These are phyloP conservation scores for Hanseniaspora nectarophila DNA, from an alignment of 805 yeast genomes.

Conservation along the genomic window DNA sequence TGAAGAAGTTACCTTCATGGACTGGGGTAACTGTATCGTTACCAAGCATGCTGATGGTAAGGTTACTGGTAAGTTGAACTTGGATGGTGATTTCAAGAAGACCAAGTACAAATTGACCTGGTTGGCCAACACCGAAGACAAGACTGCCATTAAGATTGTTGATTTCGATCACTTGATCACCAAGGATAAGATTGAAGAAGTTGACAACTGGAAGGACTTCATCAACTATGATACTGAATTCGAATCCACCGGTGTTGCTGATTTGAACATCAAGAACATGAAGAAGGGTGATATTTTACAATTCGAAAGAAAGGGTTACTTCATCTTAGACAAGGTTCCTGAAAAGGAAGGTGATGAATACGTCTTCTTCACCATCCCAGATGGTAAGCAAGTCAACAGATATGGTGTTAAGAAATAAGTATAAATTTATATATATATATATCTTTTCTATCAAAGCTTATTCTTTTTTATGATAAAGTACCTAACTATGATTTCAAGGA, in stretches of 20 bases:
- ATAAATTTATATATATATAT: background rate
- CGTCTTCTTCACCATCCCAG: slow-evolving; percentile 87
- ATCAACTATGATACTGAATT: slow-evolving; percentile 79
- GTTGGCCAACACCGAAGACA: slow-evolving; percentile 74
- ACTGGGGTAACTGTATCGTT: slow-evolving; percentile 91
- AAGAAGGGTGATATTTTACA: slow-evolving; percentile 82
- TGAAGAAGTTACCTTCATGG: slow-evolving; percentile 96
- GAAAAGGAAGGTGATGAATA: slow-evolving; percentile 49
- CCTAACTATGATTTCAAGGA: slow-evolving; percentile 55
- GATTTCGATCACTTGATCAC: slow-evolving; percentile 92
- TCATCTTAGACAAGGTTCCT: slow-evolving; percentile 52
- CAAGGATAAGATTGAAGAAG: slow-evolving; percentile 90
- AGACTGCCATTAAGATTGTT: slow-evolving; percentile 61
- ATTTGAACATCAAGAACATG: slow-evolving; percentile 60
- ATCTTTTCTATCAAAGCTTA: background rate
- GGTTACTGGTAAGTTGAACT: slow-evolving; percentile 65
- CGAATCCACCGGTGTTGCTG: slow-evolving; percentile 66
- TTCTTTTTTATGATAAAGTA: slow-evolving; percentile 35
- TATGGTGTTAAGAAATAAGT: slow-evolving; percentile 56
- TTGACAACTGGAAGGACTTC: slow-evolving; percentile 85
- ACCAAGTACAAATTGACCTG: slow-evolving; percentile 90
- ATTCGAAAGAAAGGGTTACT: slow-evolving; percentile 95
- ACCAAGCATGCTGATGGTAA: slow-evolving; percentile 55
- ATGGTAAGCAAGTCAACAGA: slow-evolving; percentile 72
- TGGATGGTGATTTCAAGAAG: slow-evolving; percentile 95